Conservation (phyloP, 345 rosid species). For the Euphorbia tirucalli region DNA sequence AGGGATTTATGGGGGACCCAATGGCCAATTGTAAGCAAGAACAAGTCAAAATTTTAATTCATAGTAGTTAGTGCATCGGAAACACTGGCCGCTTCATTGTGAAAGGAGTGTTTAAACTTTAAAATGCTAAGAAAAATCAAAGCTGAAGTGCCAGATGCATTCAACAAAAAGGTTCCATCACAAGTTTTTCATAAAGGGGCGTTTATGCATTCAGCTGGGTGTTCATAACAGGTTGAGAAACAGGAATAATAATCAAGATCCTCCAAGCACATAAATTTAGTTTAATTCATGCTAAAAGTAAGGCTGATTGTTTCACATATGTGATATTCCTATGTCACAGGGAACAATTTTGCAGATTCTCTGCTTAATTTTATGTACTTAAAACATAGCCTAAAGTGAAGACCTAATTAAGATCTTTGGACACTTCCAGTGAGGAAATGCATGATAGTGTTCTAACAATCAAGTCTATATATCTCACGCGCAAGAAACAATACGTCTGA, state of each 20-base stretch:
- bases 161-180: not conserved
- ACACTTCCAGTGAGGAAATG: not conserved
- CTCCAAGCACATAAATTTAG: not conserved
- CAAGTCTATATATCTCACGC: not conserved
- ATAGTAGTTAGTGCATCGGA: not conserved
- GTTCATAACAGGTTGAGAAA: not conserved
- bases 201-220: no score
- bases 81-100: not conserved
- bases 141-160: not conserved
- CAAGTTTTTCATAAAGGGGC: not conserved
- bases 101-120: no score
- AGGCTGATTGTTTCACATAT: not conserved
- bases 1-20: not conserved
- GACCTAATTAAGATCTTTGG: not conserved
- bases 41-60: not conserved
- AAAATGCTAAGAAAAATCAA: not conserved
- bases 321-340: not conserved
- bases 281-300: not conserved
- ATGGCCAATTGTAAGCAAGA: not conserved
- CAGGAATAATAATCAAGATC: not conserved
- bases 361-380: not conserved
- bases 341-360: not conserved
- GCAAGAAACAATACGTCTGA: constrained; percentile 1
- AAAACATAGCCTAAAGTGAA: not conserved
- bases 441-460: not conserved